A percentile compares a stretch with the other conserved stretches of the same genome.
Evolutionary conservation across 139 green algal species (phyloP).

Genomic region (Chlorella sp.): DNA sequence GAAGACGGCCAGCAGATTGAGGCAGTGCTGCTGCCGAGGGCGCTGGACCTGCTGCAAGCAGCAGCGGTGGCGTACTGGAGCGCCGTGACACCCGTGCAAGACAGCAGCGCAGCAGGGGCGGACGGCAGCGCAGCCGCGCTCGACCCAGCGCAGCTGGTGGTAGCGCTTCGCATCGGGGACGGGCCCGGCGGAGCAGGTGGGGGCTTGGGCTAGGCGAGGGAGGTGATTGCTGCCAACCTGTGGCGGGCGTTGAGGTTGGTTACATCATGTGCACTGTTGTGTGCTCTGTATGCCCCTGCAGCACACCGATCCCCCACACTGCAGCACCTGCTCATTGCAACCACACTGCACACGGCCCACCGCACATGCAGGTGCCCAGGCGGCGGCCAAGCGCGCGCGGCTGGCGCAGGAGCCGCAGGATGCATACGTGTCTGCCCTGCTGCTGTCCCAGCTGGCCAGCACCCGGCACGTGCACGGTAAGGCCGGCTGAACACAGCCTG

Average conservation of each 20-base stretch:
- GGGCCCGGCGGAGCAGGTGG: neutral
- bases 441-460: neutral
- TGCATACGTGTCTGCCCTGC: neutral
- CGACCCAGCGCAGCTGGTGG: slow-evolving; percentile 23
- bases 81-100: slow-evolving; percentile 3
- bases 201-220: neutral
- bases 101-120: neutral
- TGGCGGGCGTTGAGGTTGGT: too few species aligned
- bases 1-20: slow-evolving; percentile 13
- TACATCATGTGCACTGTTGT: too few species aligned
- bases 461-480: neutral
- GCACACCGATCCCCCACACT: neutral
- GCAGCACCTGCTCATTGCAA: neutral
- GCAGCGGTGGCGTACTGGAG: slow-evolving; percentile 34
- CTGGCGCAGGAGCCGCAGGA: neutral
- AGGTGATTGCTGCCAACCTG: neutral
- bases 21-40: neutral
- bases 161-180: slow-evolving; percentile 22
- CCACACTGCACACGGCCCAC: too few species aligned
- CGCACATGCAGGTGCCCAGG: slow-evolving; percentile 4
- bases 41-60: slow-evolving; percentile 13
- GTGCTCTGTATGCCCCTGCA: too few species aligned
- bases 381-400: slow-evolving; percentile 1
- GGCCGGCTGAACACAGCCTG: neutral
- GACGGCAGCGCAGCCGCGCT: neutral